Percentiles rank a stretch among this genome's conserved stretches.
Evolutionary conservation across 2,329 filamentous ascomycete species (phyloP).

Genomic region (Drechslerella stenobrocha): DNA sequence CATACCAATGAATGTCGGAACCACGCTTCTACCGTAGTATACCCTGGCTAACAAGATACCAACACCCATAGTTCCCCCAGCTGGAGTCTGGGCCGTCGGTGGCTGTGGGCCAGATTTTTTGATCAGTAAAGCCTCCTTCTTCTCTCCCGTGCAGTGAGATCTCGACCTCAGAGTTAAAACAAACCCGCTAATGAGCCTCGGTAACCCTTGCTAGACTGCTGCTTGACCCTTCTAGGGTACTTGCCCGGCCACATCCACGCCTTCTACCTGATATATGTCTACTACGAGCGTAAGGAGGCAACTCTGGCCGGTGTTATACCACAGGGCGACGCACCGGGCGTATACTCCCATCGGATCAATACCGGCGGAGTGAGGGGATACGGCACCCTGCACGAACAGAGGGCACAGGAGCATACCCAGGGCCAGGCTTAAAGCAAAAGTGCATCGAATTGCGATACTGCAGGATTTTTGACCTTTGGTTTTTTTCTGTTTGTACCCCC

Average conservation of each 20-base stretch:
- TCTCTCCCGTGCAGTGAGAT: background rate
- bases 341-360: slow-evolving; percentile 35
- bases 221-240: slow-evolving; percentile 69
- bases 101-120: slow-evolving; percentile 63
- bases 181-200: slow-evolving; percentile 1
- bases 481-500: background rate
- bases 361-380: slow-evolving; percentile 37
- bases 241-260: slow-evolving; percentile 78
- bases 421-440: slow-evolving; percentile 16
- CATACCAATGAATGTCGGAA: too few species aligned
- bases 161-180: background rate
- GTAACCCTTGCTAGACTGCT: slow-evolving; percentile 61
- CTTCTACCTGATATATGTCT: slow-evolving; percentile 81
- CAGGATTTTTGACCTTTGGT: background rate
- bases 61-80: slow-evolving; percentile 63
- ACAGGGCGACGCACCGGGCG: slow-evolving; percentile 22
- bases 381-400: slow-evolving; percentile 27
- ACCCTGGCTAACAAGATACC: background rate
- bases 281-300: slow-evolving; percentile 66
- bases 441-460: background rate
- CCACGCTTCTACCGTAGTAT: too few species aligned
- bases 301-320: slow-evolving; percentile 25
- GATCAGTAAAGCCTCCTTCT: slow-evolving; percentile 54
- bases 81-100: slow-evolving; percentile 67
- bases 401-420: slow-evolving; percentile 13